Evolutionary conservation across 257 asterid species (phyloP).

Genomic region (Nicotiana undulata): DNA sequence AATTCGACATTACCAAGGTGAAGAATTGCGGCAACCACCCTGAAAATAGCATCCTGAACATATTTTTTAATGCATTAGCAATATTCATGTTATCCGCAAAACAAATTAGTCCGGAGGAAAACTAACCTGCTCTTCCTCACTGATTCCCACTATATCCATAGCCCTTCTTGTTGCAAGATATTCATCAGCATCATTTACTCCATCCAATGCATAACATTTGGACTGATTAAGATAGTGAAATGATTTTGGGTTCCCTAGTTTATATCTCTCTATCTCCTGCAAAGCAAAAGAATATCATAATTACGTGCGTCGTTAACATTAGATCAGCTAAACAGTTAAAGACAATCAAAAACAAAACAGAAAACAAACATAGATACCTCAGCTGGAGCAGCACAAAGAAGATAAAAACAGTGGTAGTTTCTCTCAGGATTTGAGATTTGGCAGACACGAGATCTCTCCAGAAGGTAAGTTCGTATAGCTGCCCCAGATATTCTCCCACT

Average conservation of each 20-base stretch:
- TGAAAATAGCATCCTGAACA: slow-evolving; percentile 85
- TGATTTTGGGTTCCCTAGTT: slow-evolving; percentile 64
- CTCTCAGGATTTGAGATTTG: slow-evolving; percentile 95
- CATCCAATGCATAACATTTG: slow-evolving; percentile 72
- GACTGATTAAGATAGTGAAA: slow-evolving; percentile 93
- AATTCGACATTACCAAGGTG: slow-evolving; percentile 96
- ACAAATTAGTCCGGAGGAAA: slow-evolving; percentile 15
- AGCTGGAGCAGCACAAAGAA: slow-evolving; percentile 90
- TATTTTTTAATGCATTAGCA: slow-evolving; percentile 11
- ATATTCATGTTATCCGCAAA: slow-evolving; percentile 10
- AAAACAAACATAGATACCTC: slow-evolving; percentile 44
- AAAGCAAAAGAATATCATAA: slow-evolving; percentile 7
- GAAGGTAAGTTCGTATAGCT: slow-evolving; percentile 90
- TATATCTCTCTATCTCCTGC: slow-evolving; percentile 81
- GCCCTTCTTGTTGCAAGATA: slow-evolving; percentile 97
- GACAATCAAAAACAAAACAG: background rate
- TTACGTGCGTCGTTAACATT: background rate
- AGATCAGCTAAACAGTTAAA: background rate
- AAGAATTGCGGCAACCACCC: slow-evolving; percentile 93
- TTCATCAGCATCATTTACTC: slow-evolving; percentile 83
- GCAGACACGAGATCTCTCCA: slow-evolving; percentile 98
- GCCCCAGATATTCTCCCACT: slow-evolving; percentile 99
- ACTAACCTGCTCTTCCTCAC: slow-evolving; percentile 91
- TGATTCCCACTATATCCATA: slow-evolving; percentile 98
- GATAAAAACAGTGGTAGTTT: slow-evolving; percentile 98